Base-by-base conservation (phyloP, 495 filamentous ascomycete species). In the Oleoguttula mirabilis region DNA sequence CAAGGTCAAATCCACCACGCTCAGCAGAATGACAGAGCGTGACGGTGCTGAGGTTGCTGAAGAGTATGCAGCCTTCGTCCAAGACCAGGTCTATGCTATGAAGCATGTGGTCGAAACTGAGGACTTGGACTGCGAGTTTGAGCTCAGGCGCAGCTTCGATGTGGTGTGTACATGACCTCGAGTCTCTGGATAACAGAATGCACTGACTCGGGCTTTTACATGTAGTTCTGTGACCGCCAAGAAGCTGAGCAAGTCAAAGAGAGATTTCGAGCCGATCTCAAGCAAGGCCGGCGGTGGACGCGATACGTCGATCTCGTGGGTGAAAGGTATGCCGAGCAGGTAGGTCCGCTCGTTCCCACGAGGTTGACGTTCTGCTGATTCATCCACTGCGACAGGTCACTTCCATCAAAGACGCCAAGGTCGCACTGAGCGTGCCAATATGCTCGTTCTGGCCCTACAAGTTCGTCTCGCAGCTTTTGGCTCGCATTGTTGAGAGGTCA, bases 121-220 rank as follows among this genome's bases (percentile, higher is more conserved):
- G 45, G 30, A 22, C 4, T 15, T 51, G 14, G 44, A 51, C 16
- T 47, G 48, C 28, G 65, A 69, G 38, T 64, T 65, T 24, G 59
- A 54, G 21, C 38, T 67, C 14, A 34, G 59, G 5, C 41, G 66
- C 10, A 60, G 58, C 10, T 51, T 62, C 14, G 62, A 68, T 59
- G 60, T 64, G 2, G 62, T 30, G 53, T 24, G 61, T 58, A 3
- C 21, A 36, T 32, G 53, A 53, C 21, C 58, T 24, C 39, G 20
- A 8, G 6, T 27, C 5, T 8, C 3, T 28, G 3, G 24, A 32
- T 6, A 7, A 4, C 12, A 4, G 14, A n/a, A 2, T 4, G 24
- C 12, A 3, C n/a, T 23, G n/a, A n/a, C n/a, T n/a, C n/a, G n/a
- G n/a, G n/a, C n/a, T n/a, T n/a, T n/a, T n/a, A n/a, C n/a, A n/a